Base-by-base conservation (phyloP, 1,284 basidiomycete genomes). In the Boletus mariae region DNA sequence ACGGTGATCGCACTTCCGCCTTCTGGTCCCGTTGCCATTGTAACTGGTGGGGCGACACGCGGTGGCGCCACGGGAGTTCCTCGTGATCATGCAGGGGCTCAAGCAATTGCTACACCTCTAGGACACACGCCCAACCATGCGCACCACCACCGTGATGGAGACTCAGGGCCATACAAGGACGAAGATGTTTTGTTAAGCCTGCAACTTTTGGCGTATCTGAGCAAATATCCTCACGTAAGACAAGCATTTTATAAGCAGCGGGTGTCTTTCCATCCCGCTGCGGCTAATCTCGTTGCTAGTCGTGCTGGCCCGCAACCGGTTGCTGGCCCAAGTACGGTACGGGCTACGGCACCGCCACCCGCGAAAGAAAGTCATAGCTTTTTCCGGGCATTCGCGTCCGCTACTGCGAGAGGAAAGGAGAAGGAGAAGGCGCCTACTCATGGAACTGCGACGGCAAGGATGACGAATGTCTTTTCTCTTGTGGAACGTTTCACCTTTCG, bases 221-320 rank as follows among this genome's bases (percentile, higher is more conserved):
- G 91, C 73, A 99, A 99, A 71, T 99, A 99, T 68, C 93, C 96
- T 0, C 96, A 99, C 71, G 95, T 99, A 4, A 80, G 96, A n/a
- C 87, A 94, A 60, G 92, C 94, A 6, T 98, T 99, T 69, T 98
- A 98, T 71, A 90, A 91, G 67, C 84, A 84, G 1, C 80, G 91
- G 1, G 66, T 76, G 20, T 80, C 82, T 15, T 90, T 90, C 69
- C 87, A 90, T 62, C 87, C 87, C 1, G 87, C 85, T 4, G 80
- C 77, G 35, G 75, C 77, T 5, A 71, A 73, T 52, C 61, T 79
- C 61, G 47, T 59, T 26, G 12, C 35, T 8, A 56, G 35, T 17
- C 59, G 61, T 15, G 11, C 49, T 5, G 28, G 2, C 40, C 61
- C 52, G 29, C 65, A 65, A 49, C 43, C 57, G 4, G 20, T 52